Percentiles rank a stretch among this genome's conserved stretches.
Evolutionary conservation across 208 protist genomes (phyloP).

Genomic region (Trypanosoma theileri): DNA sequence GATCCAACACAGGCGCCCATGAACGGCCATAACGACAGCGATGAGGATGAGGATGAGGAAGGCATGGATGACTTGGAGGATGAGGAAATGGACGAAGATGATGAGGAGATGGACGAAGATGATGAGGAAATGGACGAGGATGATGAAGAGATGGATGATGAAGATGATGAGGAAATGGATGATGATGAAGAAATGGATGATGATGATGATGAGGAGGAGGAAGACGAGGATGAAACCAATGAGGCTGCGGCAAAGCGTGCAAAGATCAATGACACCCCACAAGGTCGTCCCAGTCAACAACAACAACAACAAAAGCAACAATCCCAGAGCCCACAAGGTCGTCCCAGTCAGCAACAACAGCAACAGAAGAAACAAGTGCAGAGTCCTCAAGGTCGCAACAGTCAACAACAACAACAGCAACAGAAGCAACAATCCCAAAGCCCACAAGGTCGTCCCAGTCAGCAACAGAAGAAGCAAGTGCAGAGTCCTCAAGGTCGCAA

Average conservation of each 20-base stretch:
- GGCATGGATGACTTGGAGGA: constrained; percentile 29
- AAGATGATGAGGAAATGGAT: constrained; percentile 41
- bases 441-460: constrained; percentile 20
- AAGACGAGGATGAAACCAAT: constrained; percentile 30
- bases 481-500: constrained; percentile 5
- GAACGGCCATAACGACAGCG: constrained; percentile 10
- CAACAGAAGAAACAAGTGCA: constrained; percentile 3
- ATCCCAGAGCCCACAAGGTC: constrained; percentile 5
- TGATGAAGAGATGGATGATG: constrained; percentile 36
- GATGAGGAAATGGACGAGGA: constrained; percentile 37
- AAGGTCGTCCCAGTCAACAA: constrained; percentile 8
- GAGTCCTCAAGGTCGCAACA: not conserved
- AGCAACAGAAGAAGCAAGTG: not conserved
- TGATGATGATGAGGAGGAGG: constrained; percentile 24
- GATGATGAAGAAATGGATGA: constrained; percentile 47
- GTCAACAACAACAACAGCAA: not conserved
- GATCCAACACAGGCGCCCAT: constrained; percentile 12
- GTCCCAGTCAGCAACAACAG: constrained; percentile 12
- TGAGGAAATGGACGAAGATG: constrained; percentile 27
- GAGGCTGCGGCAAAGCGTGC: constrained; percentile 37
- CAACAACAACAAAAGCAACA: not conserved
- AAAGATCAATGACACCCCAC: constrained; percentile 10
- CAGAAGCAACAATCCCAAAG: not conserved
- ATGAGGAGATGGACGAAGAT: constrained; percentile 25
- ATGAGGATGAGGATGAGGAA: constrained; percentile 28